Base-by-base conservation (phyloP, 1,284 basidiomycete species). In the Porogramme epimiltina region DNA sequence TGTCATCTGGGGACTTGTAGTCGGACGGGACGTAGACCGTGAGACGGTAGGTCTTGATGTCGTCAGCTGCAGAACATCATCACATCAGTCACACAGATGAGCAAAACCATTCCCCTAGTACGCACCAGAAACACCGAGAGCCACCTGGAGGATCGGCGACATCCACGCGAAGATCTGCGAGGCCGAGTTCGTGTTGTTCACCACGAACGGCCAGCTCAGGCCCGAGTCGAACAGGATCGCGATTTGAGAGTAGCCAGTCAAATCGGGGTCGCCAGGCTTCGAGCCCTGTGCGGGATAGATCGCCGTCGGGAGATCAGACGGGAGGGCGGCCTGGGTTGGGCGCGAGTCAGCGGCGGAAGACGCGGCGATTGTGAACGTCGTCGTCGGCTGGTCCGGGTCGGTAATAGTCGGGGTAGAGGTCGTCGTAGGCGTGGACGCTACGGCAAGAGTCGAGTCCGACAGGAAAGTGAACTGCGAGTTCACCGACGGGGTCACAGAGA, bases 141-240 rank as follows among this genome's bases (percentile, higher is more conserved):
- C 78, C 2, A 68, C 73, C 6, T 70, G 55, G 26, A 91, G 69
- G 44, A 88, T 63, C 0, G 61, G 26, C 2, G 87, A 84, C 43
- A 81, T 66, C 62, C 73, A 82, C 1, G 75, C 77, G 58, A 91
- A 87, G 41, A 92, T 74, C 69, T 91, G 85, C 43, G 73, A 79
- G 10, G 77, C 73, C 3, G 82, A 73, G 25, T 79, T 66, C 8
- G 65, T 40, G 55, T 71, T 77, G 4, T 46, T 51, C n/a, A 77
- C 76, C 2, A 91, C 86, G 56, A 83, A 89, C 0, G 62, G 37
- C 89, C 89, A 92, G 52, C 77, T 78, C 48, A 91, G 70, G 11
- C 67, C 71, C 0, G 47, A 37, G 45, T 80, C 76, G 67, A 88
- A 88, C 60, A 88, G 61, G 26, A 91, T 60, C 46, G 73, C 81